Evolutionary conservation across 1,284 basidiomycete species (phyloP), one percentile per base, ranked within the genome.

Genomic region (Pyrrhoderma lamaoense): DNA sequence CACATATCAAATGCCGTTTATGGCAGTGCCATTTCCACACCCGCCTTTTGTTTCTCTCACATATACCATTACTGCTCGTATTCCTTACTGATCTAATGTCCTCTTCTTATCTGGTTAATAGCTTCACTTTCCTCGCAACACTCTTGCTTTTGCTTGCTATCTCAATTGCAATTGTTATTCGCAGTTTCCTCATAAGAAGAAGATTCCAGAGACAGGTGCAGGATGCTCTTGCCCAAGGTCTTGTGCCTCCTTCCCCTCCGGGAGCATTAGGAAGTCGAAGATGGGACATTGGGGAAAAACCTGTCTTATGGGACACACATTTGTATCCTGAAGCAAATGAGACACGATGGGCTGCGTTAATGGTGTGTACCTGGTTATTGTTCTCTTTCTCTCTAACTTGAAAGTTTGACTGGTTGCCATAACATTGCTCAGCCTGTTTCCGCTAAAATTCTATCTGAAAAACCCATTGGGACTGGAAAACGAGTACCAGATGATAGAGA

Each of bases 241-340:
- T 51, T 31, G 36, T 53, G 42, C 42, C 53, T 13, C 56, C 56
- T 22, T 38, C 48, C n/a, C 23, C 22, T 23, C 45, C 45, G 19
- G 42, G 49, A 3, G 42, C 18, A 14, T n/a, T 25, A 16, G 45
- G 35, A 18, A 5, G 23, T 19, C 68, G 68, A 23, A 67, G 67
- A 53, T 70, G 68, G 40, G 67, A 70, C 16, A 68, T 78, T 42
- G 73, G 74, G 16, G 64, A 70, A 51, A 74, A 72, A 51, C 81
- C 81, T 1, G 74, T 69, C 59, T 58, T 84, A n/a, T 73, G 71
- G 67, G 75, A 80, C 50, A 65, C 70, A 0, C 73, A 70, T 66
- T 60, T 79, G n/a, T 58, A 57, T 16, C 64, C 62, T 31, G 43
- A 44, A 11, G 34, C 18, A 22, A 21, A 21, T 13, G 47, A 45